phyloP scores from a whole-genome alignment of 306 rosid genomes.

The Gynostemma pentaphyllum region DNA sequence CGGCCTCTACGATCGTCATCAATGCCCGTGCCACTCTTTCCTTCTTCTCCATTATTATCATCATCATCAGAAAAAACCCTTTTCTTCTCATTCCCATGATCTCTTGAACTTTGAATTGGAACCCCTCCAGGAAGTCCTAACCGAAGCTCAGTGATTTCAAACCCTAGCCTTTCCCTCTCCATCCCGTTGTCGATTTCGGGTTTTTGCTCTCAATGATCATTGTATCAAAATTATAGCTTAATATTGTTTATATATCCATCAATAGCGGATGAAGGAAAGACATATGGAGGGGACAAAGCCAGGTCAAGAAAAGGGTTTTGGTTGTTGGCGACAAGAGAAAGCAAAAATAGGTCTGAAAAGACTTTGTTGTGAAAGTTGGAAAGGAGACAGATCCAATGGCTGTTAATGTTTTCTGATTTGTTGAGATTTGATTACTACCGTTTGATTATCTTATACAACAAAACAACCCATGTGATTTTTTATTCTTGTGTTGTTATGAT shows the following conservation, averaged over 20 bases:
- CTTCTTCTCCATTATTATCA: slow-evolving; percentile 13
- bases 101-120: neutral
- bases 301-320: slow-evolving; percentile 14
- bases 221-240: neutral
- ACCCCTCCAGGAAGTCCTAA: slow-evolving; percentile 40
- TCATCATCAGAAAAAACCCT: slow-evolving; percentile 57
- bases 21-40: neutral
- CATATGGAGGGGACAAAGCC: neutral
- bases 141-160: slow-evolving; percentile 84
- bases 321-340: slow-evolving; percentile 82
- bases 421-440: slow-evolving; percentile 38
- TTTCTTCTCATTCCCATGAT: slow-evolving; percentile 49
- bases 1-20: slow-evolving; percentile 10
- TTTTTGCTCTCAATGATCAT: neutral
- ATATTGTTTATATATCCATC: too few relatives aligned
- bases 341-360: slow-evolving; percentile 57
- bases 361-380: slow-evolving; percentile 26
- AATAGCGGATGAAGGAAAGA: neutral
- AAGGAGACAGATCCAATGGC: slow-evolving; percentile 37
- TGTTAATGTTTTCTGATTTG: slow-evolving; percentile 15
- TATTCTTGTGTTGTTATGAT: neutral
- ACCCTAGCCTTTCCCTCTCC: slow-evolving; percentile 51
- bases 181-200: slow-evolving; percentile 9
- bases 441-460: slow-evolving; percentile 17
- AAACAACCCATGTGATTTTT: neutral